Base-by-base conservation (phyloP, 768 basidiomycete genomes). In the Mycena alexandri region DNA sequence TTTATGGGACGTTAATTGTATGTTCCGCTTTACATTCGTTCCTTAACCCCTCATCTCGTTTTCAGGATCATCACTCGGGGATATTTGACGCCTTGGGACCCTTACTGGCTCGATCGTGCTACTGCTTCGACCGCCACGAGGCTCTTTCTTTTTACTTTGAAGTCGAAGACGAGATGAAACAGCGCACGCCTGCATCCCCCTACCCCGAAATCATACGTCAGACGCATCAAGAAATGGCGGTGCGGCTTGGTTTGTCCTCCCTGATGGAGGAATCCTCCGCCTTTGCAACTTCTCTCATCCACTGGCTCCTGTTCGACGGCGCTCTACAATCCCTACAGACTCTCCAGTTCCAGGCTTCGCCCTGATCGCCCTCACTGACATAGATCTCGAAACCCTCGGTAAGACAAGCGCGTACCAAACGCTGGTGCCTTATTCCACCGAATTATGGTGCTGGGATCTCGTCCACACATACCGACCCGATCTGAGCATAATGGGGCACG, bases 111-210 rank as follows among this genome's bases (percentile, higher is more conserved):
- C 34, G 34, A 36, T 36, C 34, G 7, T 36, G 7, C 34, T 36
- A 36, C 12, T 36, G 42, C 21, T 48, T 66, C n/a, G 44, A 54
- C 1, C 43, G 52, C 1, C 10, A 36, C 6, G 65, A 66, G 17
- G 58, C 65, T 2, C 52, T 60, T 34, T 21, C 58, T 2, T 48
- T 58, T n/a, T 66, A 66, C n/a, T 54, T 61, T 8, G 65, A 66
- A 12, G 25, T 22, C 36, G 65, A 66, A 42, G 22, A 10, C 24
- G 65, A 60, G 17, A 24, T 34, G 17, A 57, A 64, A 36, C 22
- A n/a, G 24, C 46, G 63, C 22, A n/a, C 21, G 1, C 63, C 63
- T 0, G n/a, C 13, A 1, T 16, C 41, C 11, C 54, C 46, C 2
- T 64, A 64, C 21, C 25, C 34, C 21, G 6, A 50, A 6, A 48